phyloP scores from a whole-genome alignment of 805 yeast species.

The Nakazawaea laoshanensis region DNA sequence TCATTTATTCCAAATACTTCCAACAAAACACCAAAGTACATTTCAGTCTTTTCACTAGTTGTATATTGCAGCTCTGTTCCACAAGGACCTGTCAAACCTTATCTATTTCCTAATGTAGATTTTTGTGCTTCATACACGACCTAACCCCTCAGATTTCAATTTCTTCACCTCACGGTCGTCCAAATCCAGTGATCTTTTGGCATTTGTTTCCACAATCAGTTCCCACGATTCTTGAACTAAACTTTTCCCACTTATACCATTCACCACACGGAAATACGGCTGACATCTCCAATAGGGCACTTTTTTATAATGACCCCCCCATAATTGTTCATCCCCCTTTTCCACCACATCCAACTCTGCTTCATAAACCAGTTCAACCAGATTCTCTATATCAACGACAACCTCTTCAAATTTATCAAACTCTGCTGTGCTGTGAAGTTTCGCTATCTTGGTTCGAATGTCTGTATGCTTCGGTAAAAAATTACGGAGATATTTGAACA shows the following conservation, averaged over 20 bases:
- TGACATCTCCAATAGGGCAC: slow-evolving; percentile 96
- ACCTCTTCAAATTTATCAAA: slow-evolving; percentile 41
- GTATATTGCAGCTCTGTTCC: too few relatives aligned
- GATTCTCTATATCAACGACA: slow-evolving; percentile 57
- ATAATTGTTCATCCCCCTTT: slow-evolving; percentile 42
- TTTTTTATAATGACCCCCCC: slow-evolving; percentile 78
- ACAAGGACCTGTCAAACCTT: too few relatives aligned
- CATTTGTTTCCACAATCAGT: slow-evolving; percentile 1
- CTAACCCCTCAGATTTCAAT: background rate
- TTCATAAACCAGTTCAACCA: slow-evolving; percentile 49
- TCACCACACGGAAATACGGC: slow-evolving; percentile 86
- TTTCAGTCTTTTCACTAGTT: too few relatives aligned
- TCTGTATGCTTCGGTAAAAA: slow-evolving; percentile 73
- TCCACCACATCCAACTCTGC: slow-evolving; percentile 44
- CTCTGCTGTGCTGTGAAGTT: slow-evolving; percentile 25
- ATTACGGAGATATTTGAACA: slow-evolving; percentile 80
- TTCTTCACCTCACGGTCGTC: background rate
- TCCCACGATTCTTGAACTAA: slow-evolving; percentile 17
- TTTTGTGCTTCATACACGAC: too few relatives aligned
- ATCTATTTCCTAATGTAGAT: too few relatives aligned
- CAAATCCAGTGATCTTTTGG: background rate
- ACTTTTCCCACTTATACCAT: slow-evolving; percentile 57
- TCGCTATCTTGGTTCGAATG: slow-evolving; percentile 65
- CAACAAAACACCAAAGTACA: too few relatives aligned
- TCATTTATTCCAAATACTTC: too few relatives aligned